These are phyloP conservation scores for Boletus sp. DNA, from an alignment of 768 basidiomycete genomes.

Conservation along the genomic window DNA sequence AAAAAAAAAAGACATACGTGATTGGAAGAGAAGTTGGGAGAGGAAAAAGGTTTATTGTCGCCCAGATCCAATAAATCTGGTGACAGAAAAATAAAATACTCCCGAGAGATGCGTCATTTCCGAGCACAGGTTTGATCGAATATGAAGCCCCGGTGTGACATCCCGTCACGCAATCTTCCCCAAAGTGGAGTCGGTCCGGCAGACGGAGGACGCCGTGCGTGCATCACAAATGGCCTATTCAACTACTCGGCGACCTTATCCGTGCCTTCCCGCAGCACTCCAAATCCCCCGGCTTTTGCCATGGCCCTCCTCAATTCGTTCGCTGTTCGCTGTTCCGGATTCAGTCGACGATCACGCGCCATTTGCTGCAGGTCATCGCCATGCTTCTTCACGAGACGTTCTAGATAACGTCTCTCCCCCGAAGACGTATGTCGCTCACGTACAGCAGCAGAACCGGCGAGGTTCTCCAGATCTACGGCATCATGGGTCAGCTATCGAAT, in stretches of 20 bases:
- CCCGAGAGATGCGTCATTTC: constrained; percentile 18
- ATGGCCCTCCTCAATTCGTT: constrained; percentile 72
- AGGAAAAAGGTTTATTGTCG: constrained; percentile 5
- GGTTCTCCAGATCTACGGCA: constrained; percentile 57
- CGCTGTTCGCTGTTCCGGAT: constrained; percentile 79
- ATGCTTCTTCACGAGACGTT: constrained; percentile 62
- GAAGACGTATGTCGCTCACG: constrained; percentile 61
- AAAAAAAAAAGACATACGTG: constrained; percentile 1
- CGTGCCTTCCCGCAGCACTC: constrained; percentile 17
- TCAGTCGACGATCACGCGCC: constrained; percentile 75
- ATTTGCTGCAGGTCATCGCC: constrained; percentile 71
- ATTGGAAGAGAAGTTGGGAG: constrained; percentile 6
- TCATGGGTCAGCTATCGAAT: constrained; percentile 10
- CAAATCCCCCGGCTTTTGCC: constrained; percentile 49
- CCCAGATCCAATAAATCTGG: constrained; percentile 14
- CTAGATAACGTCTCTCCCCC: constrained; percentile 67
- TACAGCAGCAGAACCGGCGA: constrained; percentile 46
- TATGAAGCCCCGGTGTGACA: constrained; percentile 29
- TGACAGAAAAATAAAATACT: constrained; percentile 1
- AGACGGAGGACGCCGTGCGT: constrained; percentile 8
- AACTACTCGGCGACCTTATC: constrained; percentile 4
- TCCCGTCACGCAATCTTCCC: constrained; percentile 26
- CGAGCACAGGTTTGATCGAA: constrained; percentile 29
- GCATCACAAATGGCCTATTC: not conserved
- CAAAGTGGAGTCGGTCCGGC: constrained; percentile 11